phyloP scores from a whole-genome alignment of 2,329 filamentous ascomycete species.

The Ascochyta clinopodiicola region DNA sequence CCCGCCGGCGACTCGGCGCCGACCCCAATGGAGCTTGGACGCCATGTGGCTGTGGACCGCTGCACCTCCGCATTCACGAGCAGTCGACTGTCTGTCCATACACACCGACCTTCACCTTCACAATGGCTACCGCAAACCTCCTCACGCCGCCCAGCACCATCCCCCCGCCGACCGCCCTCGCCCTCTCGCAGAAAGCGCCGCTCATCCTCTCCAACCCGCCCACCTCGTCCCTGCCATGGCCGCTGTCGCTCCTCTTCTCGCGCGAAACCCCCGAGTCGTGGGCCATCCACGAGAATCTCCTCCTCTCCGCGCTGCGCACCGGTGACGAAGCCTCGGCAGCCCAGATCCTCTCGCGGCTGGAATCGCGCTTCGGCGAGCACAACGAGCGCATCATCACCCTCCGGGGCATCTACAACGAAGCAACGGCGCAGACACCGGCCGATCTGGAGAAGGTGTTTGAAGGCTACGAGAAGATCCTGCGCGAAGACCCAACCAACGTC shows the following conservation, averaged over 20 bases:
- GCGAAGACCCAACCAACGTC: constrained; percentile 78
- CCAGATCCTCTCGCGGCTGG: constrained; percentile 75
- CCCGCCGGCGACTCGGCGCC: constrained; percentile 2
- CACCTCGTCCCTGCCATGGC: constrained; percentile 56
- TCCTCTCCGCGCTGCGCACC: constrained; percentile 82
- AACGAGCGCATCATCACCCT: constrained; percentile 90
- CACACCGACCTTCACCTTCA: background rate
- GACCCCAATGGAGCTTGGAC: constrained; percentile 20
- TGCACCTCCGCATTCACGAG: constrained; percentile 17
- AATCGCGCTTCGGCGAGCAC: constrained; percentile 77
- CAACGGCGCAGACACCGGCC: constrained; percentile 70
- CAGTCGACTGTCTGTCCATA: no score
- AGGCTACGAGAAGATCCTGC: constrained; percentile 78
- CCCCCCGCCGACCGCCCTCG: constrained; percentile 50
- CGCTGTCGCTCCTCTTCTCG: constrained; percentile 58
- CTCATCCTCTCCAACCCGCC: constrained; percentile 47
- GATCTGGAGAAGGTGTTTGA: constrained; percentile 74
- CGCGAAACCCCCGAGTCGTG: constrained; percentile 80
- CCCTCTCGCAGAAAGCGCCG: constrained; percentile 57
- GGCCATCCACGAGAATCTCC: constrained; percentile 84
- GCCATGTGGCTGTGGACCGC: background rate
- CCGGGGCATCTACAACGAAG: constrained; percentile 83
- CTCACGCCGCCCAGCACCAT: constrained; percentile 51
- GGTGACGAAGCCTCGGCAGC: constrained; percentile 82
- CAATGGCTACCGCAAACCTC: constrained; percentile 46